Conservation (phyloP, 2,329 filamentous ascomycete genomes). For the Fusarium citri region DNA sequence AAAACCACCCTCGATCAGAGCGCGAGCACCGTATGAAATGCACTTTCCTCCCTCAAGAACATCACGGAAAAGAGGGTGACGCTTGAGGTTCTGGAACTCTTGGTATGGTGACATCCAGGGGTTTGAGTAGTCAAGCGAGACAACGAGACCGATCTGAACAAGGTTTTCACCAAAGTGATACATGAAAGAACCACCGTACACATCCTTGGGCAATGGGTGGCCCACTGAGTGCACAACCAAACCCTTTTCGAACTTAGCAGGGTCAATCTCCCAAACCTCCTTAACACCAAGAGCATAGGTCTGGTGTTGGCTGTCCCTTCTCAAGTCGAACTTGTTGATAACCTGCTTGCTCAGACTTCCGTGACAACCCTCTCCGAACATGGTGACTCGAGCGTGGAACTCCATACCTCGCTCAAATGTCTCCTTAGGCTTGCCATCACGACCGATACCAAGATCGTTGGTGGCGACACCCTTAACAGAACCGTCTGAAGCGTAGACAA, state of each 20-base stretch:
- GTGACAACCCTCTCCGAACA: slow-evolving; percentile 95
- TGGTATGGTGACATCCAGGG: slow-evolving; percentile 95
- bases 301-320: slow-evolving; percentile 89
- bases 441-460: slow-evolving; percentile 88
- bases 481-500: slow-evolving; percentile 87
- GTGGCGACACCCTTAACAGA: slow-evolving; percentile 95
- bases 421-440: slow-evolving; percentile 87
- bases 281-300: slow-evolving; percentile 96
- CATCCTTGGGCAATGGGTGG: slow-evolving; percentile 87
- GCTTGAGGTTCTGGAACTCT: slow-evolving; percentile 99
- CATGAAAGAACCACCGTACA: slow-evolving; percentile 98
- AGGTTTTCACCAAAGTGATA: slow-evolving; percentile 99
- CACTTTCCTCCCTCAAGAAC: slow-evolving; percentile 97
- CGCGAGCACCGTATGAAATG: slow-evolving; percentile 93
- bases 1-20: slow-evolving; percentile 93
- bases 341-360: slow-evolving; percentile 96
- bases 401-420: slow-evolving; percentile 98
- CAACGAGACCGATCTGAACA: slow-evolving; percentile 90
- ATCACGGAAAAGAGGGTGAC: slow-evolving; percentile 88
- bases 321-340: slow-evolving; percentile 91
- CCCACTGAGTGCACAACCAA: slow-evolving; percentile 91
- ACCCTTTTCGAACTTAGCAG: slow-evolving; percentile 90
- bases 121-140: slow-evolving; percentile 94
- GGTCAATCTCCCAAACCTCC: slow-evolving; percentile 96
- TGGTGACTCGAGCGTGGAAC: slow-evolving; percentile 90